These are phyloP conservation scores for Lepidium africanum DNA, from an alignment of 345 rosid genomes.

Conservation along the genomic window DNA sequence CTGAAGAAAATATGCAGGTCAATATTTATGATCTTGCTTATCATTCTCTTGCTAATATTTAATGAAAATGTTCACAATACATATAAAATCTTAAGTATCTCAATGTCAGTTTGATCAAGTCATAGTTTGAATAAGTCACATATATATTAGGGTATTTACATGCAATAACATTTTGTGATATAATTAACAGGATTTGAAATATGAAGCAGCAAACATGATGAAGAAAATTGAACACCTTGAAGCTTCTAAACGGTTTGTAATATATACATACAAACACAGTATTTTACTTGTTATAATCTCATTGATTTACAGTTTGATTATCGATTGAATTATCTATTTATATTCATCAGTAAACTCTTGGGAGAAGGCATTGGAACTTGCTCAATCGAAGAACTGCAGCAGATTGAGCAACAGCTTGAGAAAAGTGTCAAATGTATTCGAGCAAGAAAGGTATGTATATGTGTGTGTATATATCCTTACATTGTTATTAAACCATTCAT, in stretches of 20 bases:
- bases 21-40: background rate
- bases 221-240: constrained; percentile 81
- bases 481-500: background rate
- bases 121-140: background rate
- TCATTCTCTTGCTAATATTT: background rate
- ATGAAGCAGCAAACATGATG: constrained; percentile 60
- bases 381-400: constrained; percentile 50
- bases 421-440: constrained; percentile 46
- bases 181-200: constrained; percentile 58
- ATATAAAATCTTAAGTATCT: background rate
- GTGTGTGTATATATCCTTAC: background rate
- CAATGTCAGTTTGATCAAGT: background rate
- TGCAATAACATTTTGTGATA: constrained; percentile 24
- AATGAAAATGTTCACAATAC: background rate
- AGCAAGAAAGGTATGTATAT: constrained; percentile 44
- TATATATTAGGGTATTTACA: constrained; percentile 7
- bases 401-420: constrained; percentile 54
- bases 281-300: background rate
- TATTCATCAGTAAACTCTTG: constrained; percentile 38
- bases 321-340: background rate
- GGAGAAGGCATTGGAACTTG: constrained; percentile 51
- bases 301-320: background rate
- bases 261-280: background rate
- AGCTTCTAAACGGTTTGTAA: constrained; percentile 51
- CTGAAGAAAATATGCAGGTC: constrained; percentile 47